Evolutionary conservation across 306 rosid species (phyloP), one percentile per base, ranked within the genome.

Genomic region (Medicago lupulina): DNA sequence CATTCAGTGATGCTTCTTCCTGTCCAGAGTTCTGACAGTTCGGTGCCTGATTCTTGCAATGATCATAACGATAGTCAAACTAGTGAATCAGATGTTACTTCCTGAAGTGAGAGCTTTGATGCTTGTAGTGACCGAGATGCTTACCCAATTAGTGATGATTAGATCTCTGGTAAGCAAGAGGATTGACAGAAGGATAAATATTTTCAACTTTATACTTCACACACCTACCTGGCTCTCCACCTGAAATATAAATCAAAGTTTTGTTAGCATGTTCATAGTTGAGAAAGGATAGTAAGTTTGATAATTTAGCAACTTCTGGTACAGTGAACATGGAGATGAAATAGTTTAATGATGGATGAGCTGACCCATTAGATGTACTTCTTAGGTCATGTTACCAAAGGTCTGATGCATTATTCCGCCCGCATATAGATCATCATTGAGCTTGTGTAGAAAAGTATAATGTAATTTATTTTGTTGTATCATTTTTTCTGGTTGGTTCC

Each of bases 1-100:
- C 90, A 75, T 17, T 82, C 85, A 9, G 70, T 79, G 15, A 67
- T 60, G 68, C 81, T 89, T 63, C 79, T 79, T 61, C 84, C 82
- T 8, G 65, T 70, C 78, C 86, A 82, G 75, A 87, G 67, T 77
- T 81, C 87, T 36, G 81, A 83, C 75, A 54, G 47, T 69, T 72
- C 54, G 16, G 73, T 21, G 46, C 79, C 84, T 61, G 80, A 66
- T 38, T 40, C 70, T 50, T 67, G 67, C 55, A 72, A 53, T 64
- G 74, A 80, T 68, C 68, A 78, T 16, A 78, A 77, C 17, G 84
- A 83, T 71, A 67, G 47, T 38, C 87, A 61, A 73, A 83, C 70
- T 14, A 74, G 15, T 76, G 76, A 82, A 76, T 53, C 58, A 21
- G 71, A 63, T 54, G 75, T 18, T 73, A 75, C 72, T 65, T 54